phyloP scores from a whole-genome alignment of 192 early-diverging fungal genomes.

The Allomyces javanicus region DNA sequence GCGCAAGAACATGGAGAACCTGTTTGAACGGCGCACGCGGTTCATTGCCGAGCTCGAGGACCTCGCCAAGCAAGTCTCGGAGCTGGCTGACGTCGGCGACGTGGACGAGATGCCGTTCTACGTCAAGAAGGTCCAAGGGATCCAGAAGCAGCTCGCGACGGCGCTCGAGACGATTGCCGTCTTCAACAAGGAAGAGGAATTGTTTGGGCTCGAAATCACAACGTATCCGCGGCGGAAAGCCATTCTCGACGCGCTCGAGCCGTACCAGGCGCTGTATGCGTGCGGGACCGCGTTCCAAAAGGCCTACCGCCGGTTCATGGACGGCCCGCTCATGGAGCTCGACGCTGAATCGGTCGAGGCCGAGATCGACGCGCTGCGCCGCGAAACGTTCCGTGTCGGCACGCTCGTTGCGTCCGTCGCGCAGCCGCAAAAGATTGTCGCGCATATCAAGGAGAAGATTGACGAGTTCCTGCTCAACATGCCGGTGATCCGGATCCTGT shows the following conservation, averaged over 20 bases:
- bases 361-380: constrained; percentile 69
- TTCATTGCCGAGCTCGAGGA: constrained; percentile 38
- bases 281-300: constrained; percentile 75
- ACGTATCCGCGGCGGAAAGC: constrained; percentile 36
- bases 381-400: constrained; percentile 54
- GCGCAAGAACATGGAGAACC: constrained; percentile 28
- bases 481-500: constrained; percentile 60
- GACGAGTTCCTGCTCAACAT: constrained; percentile 63
- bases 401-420: constrained; percentile 87
- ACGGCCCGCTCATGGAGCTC: constrained; percentile 54
- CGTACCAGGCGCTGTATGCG: constrained; percentile 68
- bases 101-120: constrained; percentile 61
- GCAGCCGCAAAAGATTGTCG: constrained; percentile 87
- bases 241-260: constrained; percentile 70
- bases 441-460: constrained; percentile 75
- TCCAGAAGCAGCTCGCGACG: constrained; percentile 69
- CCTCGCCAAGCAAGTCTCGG: constrained; percentile 27
- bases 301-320: constrained; percentile 65
- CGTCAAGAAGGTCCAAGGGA: constrained; percentile 55
- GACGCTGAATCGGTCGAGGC: constrained; percentile 75
- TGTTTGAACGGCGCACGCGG: constrained; percentile 26
- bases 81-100: constrained; percentile 69
- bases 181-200: constrained; percentile 54
- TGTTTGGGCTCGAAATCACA: neutral
- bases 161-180: constrained; percentile 83